Percentiles rank a stretch among this genome's conserved stretches.
Conservation (phyloP, 345 rosid genomes). For the Brassica rapa region DNA sequence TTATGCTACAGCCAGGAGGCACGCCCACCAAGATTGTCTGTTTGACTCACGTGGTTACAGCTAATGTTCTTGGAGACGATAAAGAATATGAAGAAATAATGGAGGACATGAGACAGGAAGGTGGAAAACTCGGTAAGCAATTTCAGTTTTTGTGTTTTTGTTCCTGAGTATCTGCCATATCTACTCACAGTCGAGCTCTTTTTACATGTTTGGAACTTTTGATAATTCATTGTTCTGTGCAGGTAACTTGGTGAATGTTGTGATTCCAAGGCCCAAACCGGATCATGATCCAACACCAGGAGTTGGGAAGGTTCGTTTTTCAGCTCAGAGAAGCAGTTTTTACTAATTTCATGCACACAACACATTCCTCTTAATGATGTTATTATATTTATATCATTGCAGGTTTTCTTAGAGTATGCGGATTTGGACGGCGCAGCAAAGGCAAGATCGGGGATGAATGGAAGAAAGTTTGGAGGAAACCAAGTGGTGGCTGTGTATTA, state of each 20-base stretch:
- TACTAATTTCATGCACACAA: not conserved
- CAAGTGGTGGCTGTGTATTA: conserved; percentile 78
- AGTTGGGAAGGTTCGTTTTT: conserved; percentile 56
- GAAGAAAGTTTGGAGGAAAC: conserved; percentile 88
- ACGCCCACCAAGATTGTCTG: conserved; percentile 81
- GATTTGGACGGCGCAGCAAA: conserved; percentile 70
- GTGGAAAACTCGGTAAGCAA: conserved; percentile 66
- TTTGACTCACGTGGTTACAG: conserved; percentile 82
- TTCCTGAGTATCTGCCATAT: conserved; percentile 48
- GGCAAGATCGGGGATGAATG: conserved; percentile 79
- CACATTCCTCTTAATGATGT: not conserved
- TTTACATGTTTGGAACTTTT: conserved; percentile 19
- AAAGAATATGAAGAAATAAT: conserved; percentile 88
- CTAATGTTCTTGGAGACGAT: conserved; percentile 78
- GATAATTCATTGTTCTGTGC: conserved; percentile 42
- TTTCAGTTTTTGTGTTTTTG: conserved; percentile 10
- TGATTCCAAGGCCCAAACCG: conserved; percentile 72
- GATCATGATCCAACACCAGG: conserved; percentile 55
- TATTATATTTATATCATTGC: not conserved
- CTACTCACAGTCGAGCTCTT: conserved; percentile 11
- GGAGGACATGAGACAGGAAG: conserved; percentile 92
- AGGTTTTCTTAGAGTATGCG: conserved; percentile 91
- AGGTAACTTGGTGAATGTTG: conserved; percentile 75
- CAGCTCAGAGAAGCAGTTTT: not conserved
- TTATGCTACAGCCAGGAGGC: conserved; percentile 75